A percentile compares a stretch with the other conserved stretches of the same genome.
Evolutionary conservation across 106 monocot species (phyloP).

Genomic region (Ottelia alismoides): DNA sequence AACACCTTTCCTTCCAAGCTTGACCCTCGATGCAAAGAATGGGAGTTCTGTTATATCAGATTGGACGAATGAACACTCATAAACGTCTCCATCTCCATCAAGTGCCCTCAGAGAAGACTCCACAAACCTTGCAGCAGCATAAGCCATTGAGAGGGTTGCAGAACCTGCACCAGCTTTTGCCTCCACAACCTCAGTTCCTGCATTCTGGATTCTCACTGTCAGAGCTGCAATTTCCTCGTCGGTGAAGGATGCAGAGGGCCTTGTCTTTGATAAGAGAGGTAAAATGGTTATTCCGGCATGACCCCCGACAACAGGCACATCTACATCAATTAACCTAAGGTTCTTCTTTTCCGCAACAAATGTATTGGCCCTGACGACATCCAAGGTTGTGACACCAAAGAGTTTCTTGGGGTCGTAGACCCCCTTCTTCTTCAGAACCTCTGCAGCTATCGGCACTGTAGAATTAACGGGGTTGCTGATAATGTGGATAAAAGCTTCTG

Average conservation of each 20-base stretch:
- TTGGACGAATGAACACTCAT: background rate
- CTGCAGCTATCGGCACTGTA: background rate
- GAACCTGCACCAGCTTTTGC: background rate
- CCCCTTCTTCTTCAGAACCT: background rate
- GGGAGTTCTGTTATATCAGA: background rate
- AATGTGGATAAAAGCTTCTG: background rate
- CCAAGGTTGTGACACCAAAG: background rate
- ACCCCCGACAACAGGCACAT: background rate
- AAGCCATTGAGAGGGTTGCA: background rate
- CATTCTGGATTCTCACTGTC: background rate
- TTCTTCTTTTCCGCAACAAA: background rate
- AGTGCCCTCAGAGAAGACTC: background rate
- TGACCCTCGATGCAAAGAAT: background rate
- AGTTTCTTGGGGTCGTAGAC: background rate
- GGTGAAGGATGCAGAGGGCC: background rate
- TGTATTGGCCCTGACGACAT: slow-evolving; percentile 1
- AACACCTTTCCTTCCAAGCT: background rate
- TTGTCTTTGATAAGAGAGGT: background rate
- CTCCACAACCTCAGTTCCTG: background rate
- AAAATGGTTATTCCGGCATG: background rate
- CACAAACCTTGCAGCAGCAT: background rate
- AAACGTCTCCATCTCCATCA: background rate
- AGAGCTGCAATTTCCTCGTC: background rate
- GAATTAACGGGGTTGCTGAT: background rate
- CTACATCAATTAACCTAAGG: background rate